Evolutionary conservation across 1,139 yeast species (phyloP), one percentile per base, ranked within the genome.

Genomic region (Taphrina populina): DNA sequence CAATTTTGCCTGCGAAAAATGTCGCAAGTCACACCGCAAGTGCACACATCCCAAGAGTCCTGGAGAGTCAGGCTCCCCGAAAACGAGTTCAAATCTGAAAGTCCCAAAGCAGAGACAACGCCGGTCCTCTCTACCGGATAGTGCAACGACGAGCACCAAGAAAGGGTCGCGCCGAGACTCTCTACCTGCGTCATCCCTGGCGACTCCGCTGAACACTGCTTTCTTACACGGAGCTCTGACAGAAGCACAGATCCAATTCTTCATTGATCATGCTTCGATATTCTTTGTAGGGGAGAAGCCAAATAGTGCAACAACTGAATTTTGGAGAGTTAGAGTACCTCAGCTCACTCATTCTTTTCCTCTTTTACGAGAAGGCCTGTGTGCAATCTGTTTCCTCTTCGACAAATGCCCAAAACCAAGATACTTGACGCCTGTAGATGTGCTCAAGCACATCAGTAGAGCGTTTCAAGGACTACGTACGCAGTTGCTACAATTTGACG

Each of bases 11-110:
- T 49, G 54, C 20, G 54, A 37, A 4, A 27, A 30, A 15, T 49
- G 54, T 27, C 54, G 54, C 21, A 37, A 39, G 24, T 40, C 54
- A 3, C 54, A 49, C 24, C 54, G 54, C 2, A 30, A 41, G 21
- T 49, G 54, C 32, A 37, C 36, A 19, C 54, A 49, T 24, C 27
- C 23, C 11, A 30, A 30, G 30, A 11, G 11, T 27, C 30, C n/a
- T n/a, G n/a, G n/a, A n/a, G n/a, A n/a, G n/a, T n/a, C n/a, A n/a
- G n/a, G n/a, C n/a, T n/a, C n/a, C n/a, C n/a, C n/a, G n/a, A n/a
- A n/a, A n/a, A n/a, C n/a, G n/a, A n/a, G n/a, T n/a, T n/a, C n/a
- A n/a, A n/a, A n/a, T n/a, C n/a, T n/a, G n/a, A n/a, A n/a, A n/a
- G n/a, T n/a, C n/a, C n/a, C n/a, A n/a, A n/a, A n/a, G n/a, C n/a